Evolutionary conservation across 2,329 filamentous ascomycete genomes (phyloP), one percentile per base, ranked within the genome.

Genomic region (Bertia moriformis): DNA sequence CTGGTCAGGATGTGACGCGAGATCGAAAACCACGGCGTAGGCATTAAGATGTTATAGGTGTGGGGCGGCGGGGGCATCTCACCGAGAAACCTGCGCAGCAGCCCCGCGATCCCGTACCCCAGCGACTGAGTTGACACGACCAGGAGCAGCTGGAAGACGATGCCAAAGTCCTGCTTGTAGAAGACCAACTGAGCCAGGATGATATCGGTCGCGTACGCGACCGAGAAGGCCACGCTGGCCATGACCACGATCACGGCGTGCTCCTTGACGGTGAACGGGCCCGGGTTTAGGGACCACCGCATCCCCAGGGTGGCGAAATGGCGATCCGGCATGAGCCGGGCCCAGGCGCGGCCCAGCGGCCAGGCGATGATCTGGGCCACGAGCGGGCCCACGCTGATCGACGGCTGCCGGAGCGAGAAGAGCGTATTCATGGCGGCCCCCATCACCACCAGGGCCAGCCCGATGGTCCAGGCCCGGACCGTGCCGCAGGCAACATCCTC

Each of bases 191-290:
- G 79, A 0, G 80, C 80, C 2, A 84, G 62, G 35, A 87, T 70
- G 19, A 84, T 78, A 46, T 86, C 81, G 1, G 80, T 85, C 1
- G 79, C 78, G 48, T 86, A 86, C 3, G 79, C 77, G 4, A 69
- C 74, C 38, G 62, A 77, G 45, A 83, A 82, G 4, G 78, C 76
- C 4, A 83, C 77, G 50, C 80, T 74, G 14, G 82, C 78, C 73
- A 80, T 80, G 46, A 80, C 71, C 14, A 76, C 71, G 41, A 83
- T 79, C 43, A 83, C 68, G 32, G 73, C 59, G 51, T 82, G 78
- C 50, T 83, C 78, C 53, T 83, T 83, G 52, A 78, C 66, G 49
- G 79, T 83, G 56, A 83, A 83, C 1, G 76, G 76, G 0, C 75
- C 75, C 0, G 77, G 74, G 41, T 81, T 82, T n/a, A 81, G 56